Evolutionary conservation across 2,329 filamentous ascomycete genomes (phyloP), one percentile per base, ranked within the genome.

Genomic region (Sphaerostilbella broomeana): DNA sequence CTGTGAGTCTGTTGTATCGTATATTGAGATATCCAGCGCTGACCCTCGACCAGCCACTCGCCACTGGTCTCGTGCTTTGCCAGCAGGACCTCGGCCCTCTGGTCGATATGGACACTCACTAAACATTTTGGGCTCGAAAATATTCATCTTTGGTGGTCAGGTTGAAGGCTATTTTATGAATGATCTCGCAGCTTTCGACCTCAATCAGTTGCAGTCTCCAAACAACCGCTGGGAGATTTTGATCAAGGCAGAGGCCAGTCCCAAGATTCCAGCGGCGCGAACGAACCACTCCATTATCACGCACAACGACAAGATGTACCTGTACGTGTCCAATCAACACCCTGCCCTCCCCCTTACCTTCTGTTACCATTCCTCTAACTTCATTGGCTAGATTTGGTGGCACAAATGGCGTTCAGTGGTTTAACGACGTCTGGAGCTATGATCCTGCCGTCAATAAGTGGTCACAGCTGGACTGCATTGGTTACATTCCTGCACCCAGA

Each of bases 101-200:
- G 92, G 92, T 34, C 83, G 92, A 50, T 98, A 98, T 53, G 92
- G 94, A 5, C 92, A 98, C 60, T 94, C 92, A 0, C 65, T 98
- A 46, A 98, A 97, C 57, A 97, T 98, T 27, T 68, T 98, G 2
- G 90, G 90, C 18, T 97, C 92, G 44, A 97, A 94, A 59, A 90
- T 98, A 29, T 98, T 87, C 65, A 85, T 98, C 20, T 98, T 98
- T 58, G 92, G 92, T 58, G 92, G 92, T 35, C 92, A 98, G 56
- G 90, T 97, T 1, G 92, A 98, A 59, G 92, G 90, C 4, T 89
- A 83, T 57, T 98, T 98, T 57, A 97, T 98, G 79, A 98, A 98
- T 54, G 92, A 98, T 55, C 69, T 98, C 12, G 79, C 94, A 21
- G 88, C 89, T 8, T 98, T 98, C 55, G 94, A 98, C 57, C 67